phyloP scores from a whole-genome alignment of 352 stramenopile genomes.

The Pythium diclinum region DNA sequence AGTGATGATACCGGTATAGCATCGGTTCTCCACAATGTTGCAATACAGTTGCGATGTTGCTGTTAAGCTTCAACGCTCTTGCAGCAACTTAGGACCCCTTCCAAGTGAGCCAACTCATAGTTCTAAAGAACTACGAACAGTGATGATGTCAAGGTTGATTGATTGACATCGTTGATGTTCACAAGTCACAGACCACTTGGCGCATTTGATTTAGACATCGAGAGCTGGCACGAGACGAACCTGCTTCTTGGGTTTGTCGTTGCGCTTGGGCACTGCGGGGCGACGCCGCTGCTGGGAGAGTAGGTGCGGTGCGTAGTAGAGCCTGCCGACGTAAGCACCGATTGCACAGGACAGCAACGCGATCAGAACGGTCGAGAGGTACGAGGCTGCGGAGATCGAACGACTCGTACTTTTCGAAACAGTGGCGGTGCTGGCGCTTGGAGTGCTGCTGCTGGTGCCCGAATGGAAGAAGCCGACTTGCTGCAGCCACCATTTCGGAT shows the following conservation, averaged over 20 bases:
- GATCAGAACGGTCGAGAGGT: conserved; percentile 17
- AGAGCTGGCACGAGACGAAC: conserved; percentile 9
- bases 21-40: no score
- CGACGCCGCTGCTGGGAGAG: conserved; percentile 8
- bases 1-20: no score
- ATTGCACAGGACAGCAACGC: conserved; percentile 16
- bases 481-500: conserved; percentile 83
- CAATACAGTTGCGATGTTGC: no score
- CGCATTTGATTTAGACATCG: neutral
- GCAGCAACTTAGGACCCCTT: no score
- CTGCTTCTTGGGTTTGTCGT: conserved; percentile 21
- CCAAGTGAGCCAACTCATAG: no score
- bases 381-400: conserved; percentile 21
- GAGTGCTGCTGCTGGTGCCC: conserved; percentile 13
- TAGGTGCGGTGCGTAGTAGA: conserved; percentile 20
- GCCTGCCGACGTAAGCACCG: conserved; percentile 21
- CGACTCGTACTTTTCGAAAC: neutral
- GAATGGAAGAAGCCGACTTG: conserved; percentile 69
- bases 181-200: neutral
- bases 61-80: no score
- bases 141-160: neutral
- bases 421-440: neutral
- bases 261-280: conserved; percentile 5
- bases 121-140: no score
- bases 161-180: neutral